These are phyloP conservation scores for Suhomyces maxii DNA, from an alignment of 1,139 yeast species.

Conservation along the genomic window DNA sequence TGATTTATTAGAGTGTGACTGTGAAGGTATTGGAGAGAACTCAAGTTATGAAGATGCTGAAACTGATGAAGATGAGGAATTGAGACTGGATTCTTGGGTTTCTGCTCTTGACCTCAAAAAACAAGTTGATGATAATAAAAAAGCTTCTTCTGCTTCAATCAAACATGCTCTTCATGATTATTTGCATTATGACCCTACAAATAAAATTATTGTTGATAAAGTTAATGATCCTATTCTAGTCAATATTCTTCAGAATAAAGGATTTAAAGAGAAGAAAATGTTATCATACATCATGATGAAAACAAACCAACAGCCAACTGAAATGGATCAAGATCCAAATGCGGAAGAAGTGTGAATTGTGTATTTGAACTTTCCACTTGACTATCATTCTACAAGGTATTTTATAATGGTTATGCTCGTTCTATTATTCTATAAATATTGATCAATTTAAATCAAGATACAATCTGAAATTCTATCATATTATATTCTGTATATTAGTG, in stretches of 20 bases:
- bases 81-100: slow-evolving; percentile 37
- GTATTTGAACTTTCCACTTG: too few relatives aligned
- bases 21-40: slow-evolving; percentile 51
- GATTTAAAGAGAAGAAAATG: slow-evolving; percentile 8
- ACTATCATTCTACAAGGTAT: too few relatives aligned
- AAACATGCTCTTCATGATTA: slow-evolving; percentile 61
- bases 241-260: slow-evolving; percentile 15
- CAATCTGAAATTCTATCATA: neutral
- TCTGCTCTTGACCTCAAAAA: slow-evolving; percentile 53
- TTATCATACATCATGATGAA: slow-evolving; percentile 20
- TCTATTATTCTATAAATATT: neutral
- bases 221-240: slow-evolving; percentile 14
- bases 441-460: neutral
- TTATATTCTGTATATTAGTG: neutral
- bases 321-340: too few relatives aligned
- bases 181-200: slow-evolving; percentile 56
- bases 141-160: slow-evolving; percentile 40
- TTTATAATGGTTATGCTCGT: too few relatives aligned
- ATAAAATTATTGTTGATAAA: neutral
- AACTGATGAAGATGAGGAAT: slow-evolving; percentile 14
- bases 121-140: slow-evolving; percentile 27
- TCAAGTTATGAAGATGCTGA: slow-evolving; percentile 19
- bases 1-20: slow-evolving; percentile 73
- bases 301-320: neutral
- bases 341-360: too few relatives aligned